Evolutionary conservation across 192 early-diverging fungal genomes (phyloP).

Genomic region (Entomortierella parvispora): DNA sequence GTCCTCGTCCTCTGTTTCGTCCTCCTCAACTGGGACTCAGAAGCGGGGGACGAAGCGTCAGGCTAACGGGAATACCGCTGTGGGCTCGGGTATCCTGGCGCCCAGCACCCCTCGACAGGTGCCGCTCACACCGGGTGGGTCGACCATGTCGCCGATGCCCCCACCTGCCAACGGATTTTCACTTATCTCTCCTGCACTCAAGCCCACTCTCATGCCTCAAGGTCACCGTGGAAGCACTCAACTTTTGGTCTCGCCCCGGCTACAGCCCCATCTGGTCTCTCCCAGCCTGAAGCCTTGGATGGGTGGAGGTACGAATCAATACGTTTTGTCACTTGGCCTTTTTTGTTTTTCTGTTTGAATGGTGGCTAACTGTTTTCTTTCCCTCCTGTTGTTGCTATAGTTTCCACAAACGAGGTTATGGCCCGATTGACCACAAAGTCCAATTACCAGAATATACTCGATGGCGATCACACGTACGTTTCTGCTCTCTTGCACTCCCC

Average conservation of each 20-base stretch:
- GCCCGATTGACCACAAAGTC: conserved; percentile 61
- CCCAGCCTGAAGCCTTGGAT: conserved; percentile 44
- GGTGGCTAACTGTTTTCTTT: neutral
- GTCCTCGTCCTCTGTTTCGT: neutral
- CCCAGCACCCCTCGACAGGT: conserved; percentile 40
- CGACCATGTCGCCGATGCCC: conserved; percentile 40
- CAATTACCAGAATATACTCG: conserved; percentile 89
- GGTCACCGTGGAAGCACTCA: conserved; percentile 15
- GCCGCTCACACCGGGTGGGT: conserved; percentile 15
- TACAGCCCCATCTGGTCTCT: conserved; percentile 40
- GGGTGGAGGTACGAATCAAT: conserved; percentile 34
- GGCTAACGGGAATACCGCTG: conserved; percentile 10
- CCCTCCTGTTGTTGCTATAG: conserved; percentile 26
- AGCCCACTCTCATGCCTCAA: conserved; percentile 35
- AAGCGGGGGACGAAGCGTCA: conserved; percentile 44
- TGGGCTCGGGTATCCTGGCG: conserved; percentile 25
- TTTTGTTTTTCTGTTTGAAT: neutral
- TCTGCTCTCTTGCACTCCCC: neutral
- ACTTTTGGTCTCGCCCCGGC: conserved; percentile 30
- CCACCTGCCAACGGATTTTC: conserved; percentile 42
- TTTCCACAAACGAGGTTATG: conserved; percentile 45
- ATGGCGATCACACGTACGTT: conserved; percentile 83
- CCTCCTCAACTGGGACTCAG: conserved; percentile 4
- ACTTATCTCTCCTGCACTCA: conserved; percentile 36
- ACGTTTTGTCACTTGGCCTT: conserved; percentile 5